Conservation (phyloP, 192 early-diverging fungal species). For the Powellomyces hirtus region DNA sequence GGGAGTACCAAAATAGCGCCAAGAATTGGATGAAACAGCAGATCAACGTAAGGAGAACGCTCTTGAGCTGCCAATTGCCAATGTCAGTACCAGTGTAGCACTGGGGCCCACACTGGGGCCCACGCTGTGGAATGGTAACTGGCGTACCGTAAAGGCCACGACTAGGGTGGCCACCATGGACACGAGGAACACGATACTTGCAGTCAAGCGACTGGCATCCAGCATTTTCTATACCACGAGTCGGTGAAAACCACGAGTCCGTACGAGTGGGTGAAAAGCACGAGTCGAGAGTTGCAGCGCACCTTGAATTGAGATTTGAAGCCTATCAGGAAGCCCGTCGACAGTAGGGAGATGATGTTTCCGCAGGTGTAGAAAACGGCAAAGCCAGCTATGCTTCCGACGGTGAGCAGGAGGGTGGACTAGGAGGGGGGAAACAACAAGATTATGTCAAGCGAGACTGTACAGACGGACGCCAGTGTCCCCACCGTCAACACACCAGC, state of each 20-base stretch:
- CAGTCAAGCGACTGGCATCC: slow-evolving; percentile 66
- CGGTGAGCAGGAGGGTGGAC: slow-evolving; percentile 58
- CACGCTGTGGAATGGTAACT: too few relatives aligned
- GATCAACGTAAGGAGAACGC: slow-evolving; percentile 71
- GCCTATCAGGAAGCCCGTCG: slow-evolving; percentile 88
- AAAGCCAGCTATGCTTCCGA: slow-evolving; percentile 69
- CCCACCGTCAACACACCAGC: not conserved
- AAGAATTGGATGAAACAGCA: slow-evolving; percentile 84
- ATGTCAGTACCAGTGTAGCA: too few relatives aligned
- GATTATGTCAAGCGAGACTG: not conserved
- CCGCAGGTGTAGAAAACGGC: slow-evolving; percentile 89
- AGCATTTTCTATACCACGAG: slow-evolving; percentile 51
- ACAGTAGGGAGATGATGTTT: slow-evolving; percentile 80
- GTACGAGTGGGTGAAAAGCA: too few relatives aligned
- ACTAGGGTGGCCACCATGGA: slow-evolving; percentile 71
- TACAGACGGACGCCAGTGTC: not conserved
- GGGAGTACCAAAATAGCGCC: slow-evolving; percentile 75
- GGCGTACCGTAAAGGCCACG: slow-evolving; percentile 63
- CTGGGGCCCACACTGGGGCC: too few relatives aligned
- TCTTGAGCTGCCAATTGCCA: too few relatives aligned
- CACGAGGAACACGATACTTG: slow-evolving; percentile 69
- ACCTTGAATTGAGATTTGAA: slow-evolving; percentile 85
- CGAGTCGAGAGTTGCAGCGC: too few relatives aligned
- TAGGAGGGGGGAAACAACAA: slow-evolving; percentile 25
- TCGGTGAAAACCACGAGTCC: too few relatives aligned